These are phyloP conservation scores for Phylloporus sp. DNA, from an alignment of 768 basidiomycete genomes.

Conservation along the genomic window DNA sequence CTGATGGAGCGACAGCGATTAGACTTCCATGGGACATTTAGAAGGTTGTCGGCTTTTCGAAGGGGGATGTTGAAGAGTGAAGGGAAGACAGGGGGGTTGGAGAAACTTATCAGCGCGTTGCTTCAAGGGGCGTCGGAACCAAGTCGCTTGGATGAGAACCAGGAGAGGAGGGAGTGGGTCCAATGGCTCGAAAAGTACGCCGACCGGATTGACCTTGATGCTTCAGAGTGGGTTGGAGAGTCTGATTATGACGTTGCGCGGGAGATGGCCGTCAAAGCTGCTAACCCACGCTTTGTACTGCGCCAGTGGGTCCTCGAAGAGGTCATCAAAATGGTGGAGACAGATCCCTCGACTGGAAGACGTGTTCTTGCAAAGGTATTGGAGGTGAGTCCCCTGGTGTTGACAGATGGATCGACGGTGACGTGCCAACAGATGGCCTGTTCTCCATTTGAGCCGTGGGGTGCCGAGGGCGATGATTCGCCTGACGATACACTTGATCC, in stretches of 20 bases:
- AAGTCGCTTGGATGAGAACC: slow-evolving; percentile 38
- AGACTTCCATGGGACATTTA: slow-evolving; percentile 90
- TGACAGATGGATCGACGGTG: background rate
- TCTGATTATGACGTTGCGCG: slow-evolving; percentile 44
- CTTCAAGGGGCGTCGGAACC: slow-evolving; percentile 48
- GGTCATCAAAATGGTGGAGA: slow-evolving; percentile 73
- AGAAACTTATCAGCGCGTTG: slow-evolving; percentile 41
- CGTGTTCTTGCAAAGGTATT: slow-evolving; percentile 75
- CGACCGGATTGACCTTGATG: slow-evolving; percentile 51
- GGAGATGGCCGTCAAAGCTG: slow-evolving; percentile 46
- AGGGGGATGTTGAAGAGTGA: slow-evolving; percentile 32
- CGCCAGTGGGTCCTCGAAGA: slow-evolving; percentile 97
- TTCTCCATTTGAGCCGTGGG: slow-evolving; percentile 84
- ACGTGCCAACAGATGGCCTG: slow-evolving; percentile 66
- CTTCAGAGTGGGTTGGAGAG: slow-evolving; percentile 40
- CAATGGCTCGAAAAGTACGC: slow-evolving; percentile 66
- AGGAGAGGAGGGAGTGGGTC: slow-evolving; percentile 50
- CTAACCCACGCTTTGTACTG: slow-evolving; percentile 89
- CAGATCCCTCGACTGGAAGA: slow-evolving; percentile 59
- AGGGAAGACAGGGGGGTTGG: slow-evolving; percentile 23
- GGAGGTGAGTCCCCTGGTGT: slow-evolving; percentile 46
- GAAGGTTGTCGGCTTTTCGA: slow-evolving; percentile 62
- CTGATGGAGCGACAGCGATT: slow-evolving; percentile 69
- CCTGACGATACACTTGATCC: slow-evolving; percentile 46
- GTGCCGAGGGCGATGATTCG: slow-evolving; percentile 57